Evolutionary conservation across 2,329 filamentous ascomycete species (phyloP), one percentile per base, ranked within the genome.

Genomic region (Parascedosporium putredinis): DNA sequence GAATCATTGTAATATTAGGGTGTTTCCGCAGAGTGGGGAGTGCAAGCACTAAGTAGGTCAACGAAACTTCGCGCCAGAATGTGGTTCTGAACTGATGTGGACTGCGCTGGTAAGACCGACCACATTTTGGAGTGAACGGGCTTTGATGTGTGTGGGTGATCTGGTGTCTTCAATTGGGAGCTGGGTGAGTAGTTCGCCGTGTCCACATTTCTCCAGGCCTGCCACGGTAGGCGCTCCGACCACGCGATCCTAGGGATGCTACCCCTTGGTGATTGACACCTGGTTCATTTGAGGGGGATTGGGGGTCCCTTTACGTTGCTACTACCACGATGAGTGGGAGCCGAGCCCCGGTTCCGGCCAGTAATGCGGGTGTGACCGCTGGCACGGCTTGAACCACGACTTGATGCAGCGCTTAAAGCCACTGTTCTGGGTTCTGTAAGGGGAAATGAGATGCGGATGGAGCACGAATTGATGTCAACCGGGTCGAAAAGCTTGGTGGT

Each of bases 391-490:
- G 59, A 58, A 12, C 61, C 62, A 45, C 67, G 62, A 10, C 58
- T 57, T 27, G 58, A 54, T 9, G 62, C 59, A 49, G 62, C 65
- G 3, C 70, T 64, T 12, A 72, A 54, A 3, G 65, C 60, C 33
- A 74, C 59, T 4, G 59, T 61, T 54, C 59, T 72, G 12, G 62
- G 55, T 42, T 67, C 65, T 6, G 24, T 23, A 5, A 51, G 50
- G 65, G 70, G 72, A 7, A 75, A 62, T 10, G 59, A 55, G 27
- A 75, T 62, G 36, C 61, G 66, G 53, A 73, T 61, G 6, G 64
- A 62, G 16, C 16, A 7, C 23, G 33, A 7, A 60, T 63, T 3
- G 9, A 66, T 62, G 2, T 61, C 56, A 9, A 56, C 40, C 43
- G 67, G 64, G 51, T 63, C 62, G 50, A 64, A 64, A 1, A 64